Evolutionary conservation across 2,329 filamentous ascomycete species (phyloP).

Genomic region (Trichoderma atrobrunneum): DNA sequence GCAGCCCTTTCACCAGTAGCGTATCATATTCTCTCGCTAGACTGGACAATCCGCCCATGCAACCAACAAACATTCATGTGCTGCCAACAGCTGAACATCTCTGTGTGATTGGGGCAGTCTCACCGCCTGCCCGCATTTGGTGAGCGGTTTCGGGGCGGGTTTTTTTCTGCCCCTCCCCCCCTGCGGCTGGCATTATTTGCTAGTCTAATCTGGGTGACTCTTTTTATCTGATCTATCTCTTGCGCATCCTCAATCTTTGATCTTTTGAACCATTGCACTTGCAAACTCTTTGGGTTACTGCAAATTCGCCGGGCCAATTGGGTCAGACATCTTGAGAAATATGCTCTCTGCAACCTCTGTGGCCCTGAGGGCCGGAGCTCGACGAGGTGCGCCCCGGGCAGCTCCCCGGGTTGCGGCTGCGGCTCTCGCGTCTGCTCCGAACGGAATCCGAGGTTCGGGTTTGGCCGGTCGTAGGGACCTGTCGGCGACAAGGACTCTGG

Average conservation of each 20-base stretch:
- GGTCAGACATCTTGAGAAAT: slow-evolving; percentile 23
- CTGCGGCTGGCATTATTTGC: not conserved
- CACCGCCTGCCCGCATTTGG: slow-evolving; percentile 12
- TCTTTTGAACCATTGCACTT: not conserved
- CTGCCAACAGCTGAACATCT: not conserved
- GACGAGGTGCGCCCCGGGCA: slow-evolving; percentile 38
- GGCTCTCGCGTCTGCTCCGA: slow-evolving; percentile 26
- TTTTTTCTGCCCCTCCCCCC: slow-evolving; percentile 25
- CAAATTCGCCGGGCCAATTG: slow-evolving; percentile 25
- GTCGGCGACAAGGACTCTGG: slow-evolving; percentile 10
- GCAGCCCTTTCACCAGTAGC: not conserved
- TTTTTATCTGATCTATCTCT: slow-evolving; percentile 3
- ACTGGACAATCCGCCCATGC: not conserved
- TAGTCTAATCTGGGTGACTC: slow-evolving; percentile 1
- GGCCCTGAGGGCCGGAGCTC: slow-evolving; percentile 44
- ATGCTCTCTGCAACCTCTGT: slow-evolving; percentile 46
- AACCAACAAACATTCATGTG: not conserved
- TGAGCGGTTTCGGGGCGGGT: slow-evolving; percentile 20
- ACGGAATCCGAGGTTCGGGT: slow-evolving; percentile 26
- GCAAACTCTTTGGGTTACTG: not conserved
- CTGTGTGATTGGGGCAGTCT: not conserved
- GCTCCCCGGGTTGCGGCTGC: slow-evolving; percentile 30
- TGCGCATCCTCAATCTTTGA: not conserved
- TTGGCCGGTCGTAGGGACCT: slow-evolving; percentile 27
- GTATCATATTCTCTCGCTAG: not conserved